phyloP scores from a whole-genome alignment of 768 basidiomycete genomes.

The Mycena filopes region DNA sequence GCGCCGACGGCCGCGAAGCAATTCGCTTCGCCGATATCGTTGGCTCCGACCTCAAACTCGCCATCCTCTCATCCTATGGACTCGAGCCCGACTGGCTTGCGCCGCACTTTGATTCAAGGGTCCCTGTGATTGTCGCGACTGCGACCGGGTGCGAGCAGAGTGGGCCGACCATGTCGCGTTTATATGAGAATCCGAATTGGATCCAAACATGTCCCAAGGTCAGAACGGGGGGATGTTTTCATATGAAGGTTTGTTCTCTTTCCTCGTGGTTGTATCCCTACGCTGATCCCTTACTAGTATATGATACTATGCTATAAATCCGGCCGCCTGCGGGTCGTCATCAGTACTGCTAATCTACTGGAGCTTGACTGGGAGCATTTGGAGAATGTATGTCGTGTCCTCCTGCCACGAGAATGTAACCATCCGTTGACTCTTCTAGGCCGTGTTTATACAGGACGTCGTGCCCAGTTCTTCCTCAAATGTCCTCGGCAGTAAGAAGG shows the following conservation, averaged over 20 bases:
- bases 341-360: conserved; percentile 90
- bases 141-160: conserved; percentile 72
- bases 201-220: conserved; percentile 74
- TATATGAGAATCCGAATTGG: conserved; percentile 58
- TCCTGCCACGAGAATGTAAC: not conserved
- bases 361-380: conserved; percentile 88
- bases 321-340: conserved; percentile 80
- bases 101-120: conserved; percentile 71
- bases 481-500: not conserved
- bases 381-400: conserved; percentile 71
- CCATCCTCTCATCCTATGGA: conserved; percentile 81
- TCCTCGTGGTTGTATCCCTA: not conserved
- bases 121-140: conserved; percentile 82
- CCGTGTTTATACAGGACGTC: conserved; percentile 30
- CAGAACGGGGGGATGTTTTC: conserved; percentile 77
- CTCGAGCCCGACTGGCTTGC: conserved; percentile 82
- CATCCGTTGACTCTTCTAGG: not conserved
- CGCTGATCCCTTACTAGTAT: conserved; percentile 55
- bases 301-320: conserved; percentile 89
- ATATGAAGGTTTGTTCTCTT: conserved; percentile 70
- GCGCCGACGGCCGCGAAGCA: conserved; percentile 49
- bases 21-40: conserved; percentile 14
- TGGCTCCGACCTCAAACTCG: conserved; percentile 71
- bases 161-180: conserved; percentile 74
- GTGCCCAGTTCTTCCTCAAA: not conserved